phyloP scores from a whole-genome alignment of 306 rosid genomes.

The Sicyos edulis region DNA sequence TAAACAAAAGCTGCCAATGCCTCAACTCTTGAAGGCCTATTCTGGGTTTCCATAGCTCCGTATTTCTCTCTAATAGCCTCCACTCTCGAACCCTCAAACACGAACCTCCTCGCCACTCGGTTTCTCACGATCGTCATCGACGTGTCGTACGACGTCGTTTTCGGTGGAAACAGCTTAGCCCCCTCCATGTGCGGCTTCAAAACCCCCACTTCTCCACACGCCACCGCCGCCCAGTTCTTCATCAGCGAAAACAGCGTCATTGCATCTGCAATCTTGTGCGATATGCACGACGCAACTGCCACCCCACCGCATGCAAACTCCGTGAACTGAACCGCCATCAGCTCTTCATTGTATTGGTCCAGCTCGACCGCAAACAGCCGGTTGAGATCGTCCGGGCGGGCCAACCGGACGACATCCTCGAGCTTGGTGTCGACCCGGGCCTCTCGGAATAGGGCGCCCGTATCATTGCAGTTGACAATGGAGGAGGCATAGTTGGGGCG shows the following conservation, averaged over 20 bases:
- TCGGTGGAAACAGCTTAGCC: constrained; percentile 48
- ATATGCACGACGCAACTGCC: constrained; percentile 42
- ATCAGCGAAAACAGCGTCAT: constrained; percentile 35
- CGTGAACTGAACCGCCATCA: constrained; percentile 48
- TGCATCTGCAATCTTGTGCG: constrained; percentile 52
- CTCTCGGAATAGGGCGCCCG: background rate
- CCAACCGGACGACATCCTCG: constrained; percentile 28
- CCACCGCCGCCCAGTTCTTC: constrained; percentile 39
- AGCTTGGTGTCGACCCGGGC: constrained; percentile 33
- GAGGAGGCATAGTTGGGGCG: background rate
- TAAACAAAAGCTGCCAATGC: constrained; percentile 52
- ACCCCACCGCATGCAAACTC: constrained; percentile 49
- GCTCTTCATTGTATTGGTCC: constrained; percentile 26
- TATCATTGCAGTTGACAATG: constrained; percentile 14
- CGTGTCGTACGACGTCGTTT: constrained; percentile 30
- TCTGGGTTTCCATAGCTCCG: background rate
- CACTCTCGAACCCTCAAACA: constrained; percentile 30
- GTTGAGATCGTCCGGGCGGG: constrained; percentile 36
- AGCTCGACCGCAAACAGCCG: constrained; percentile 40
- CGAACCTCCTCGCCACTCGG: constrained; percentile 42
- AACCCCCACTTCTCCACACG: constrained; percentile 18
- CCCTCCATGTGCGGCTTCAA: constrained; percentile 36
- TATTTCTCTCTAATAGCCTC: constrained; percentile 38
- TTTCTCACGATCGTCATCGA: constrained; percentile 27
- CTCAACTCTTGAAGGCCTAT: constrained; percentile 46